Evolutionary conservation across 768 basidiomycete species (phyloP), one percentile per base, ranked within the genome.

Genomic region (Kwoniella sp.): DNA sequence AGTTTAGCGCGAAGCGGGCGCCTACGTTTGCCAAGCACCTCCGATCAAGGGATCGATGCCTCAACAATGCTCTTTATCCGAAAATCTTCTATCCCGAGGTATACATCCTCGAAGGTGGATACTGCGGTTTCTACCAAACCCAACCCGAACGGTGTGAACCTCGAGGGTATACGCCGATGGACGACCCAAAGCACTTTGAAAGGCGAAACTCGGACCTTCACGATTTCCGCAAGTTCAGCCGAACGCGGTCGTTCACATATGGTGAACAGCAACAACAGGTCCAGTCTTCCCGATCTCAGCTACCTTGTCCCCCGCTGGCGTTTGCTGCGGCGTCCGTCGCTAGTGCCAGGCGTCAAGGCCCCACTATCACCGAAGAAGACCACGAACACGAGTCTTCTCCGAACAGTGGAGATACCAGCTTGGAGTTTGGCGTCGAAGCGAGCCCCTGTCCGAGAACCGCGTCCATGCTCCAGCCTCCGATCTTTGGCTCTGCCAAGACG

Each of bases 11-110:
- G 15, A 95, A 95, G 76, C 80, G 95, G 36, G 95, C 91, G 0
- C 95, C 95, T 1, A 93, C 93, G 8, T 89, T 93, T 68, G 95
- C 95, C 20, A 95, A 93, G 75, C 86, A 92, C 70, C 78, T 98
- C 23, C 86, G 95, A 50, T 85, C 87, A 26, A 86, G 83, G 71
- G 95, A 99, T 69, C 85, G 95, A 40, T 81, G 85, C 0, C 76
- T 87, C 78, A 96, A 96, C 75, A 84, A 87, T 57, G 85, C 87
- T 53, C 74, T 83, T 17, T 99, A 99, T 72, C 95, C 95, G 3
- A 86, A 82, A 69, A 84, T 96, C 34, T 87, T 88, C 74, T 99
- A 89, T 69, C 95, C 95, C 0, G 95, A 99, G 76, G 82, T 98
- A 15, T 99, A 98, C 77, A 82, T 99, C 62, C 82, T 99, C 7